Conservation (phyloP, 164 flowering plant genomes). For the Vitis amurensis region DNA sequence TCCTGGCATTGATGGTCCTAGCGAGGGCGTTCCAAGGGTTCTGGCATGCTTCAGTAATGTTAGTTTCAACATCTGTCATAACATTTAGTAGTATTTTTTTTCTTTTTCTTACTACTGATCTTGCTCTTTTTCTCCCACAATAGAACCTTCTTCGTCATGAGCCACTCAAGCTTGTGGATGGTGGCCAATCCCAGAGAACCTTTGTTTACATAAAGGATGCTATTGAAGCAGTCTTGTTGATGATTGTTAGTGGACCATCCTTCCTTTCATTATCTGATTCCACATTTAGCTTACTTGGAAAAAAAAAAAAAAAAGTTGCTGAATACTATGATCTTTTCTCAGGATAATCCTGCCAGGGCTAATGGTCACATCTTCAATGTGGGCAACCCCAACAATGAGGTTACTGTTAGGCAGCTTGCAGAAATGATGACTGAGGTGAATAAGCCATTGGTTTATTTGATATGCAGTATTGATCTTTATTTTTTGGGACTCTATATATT, state of each 20-base stretch:
- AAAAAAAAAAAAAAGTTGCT: not conserved
- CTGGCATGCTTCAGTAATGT: constrained; percentile 92
- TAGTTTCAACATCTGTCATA: constrained; percentile 15
- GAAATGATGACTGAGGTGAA: constrained; percentile 89
- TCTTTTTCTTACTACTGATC: not conserved
- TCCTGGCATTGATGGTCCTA: constrained; percentile 91
- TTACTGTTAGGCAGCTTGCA: constrained; percentile 90
- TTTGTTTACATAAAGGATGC: constrained; percentile 71
- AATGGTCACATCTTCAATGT: constrained; percentile 90
- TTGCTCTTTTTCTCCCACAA: constrained; percentile 1
- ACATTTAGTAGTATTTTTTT: not conserved
- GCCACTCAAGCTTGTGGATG: constrained; percentile 74
- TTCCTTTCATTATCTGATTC: not conserved
- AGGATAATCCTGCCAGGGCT: constrained; percentile 90
- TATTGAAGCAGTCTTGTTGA: constrained; percentile 67
- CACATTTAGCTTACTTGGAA: not conserved
- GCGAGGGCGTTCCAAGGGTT: constrained; percentile 89
- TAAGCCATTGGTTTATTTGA: not conserved
- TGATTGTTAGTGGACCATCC: constrained; percentile 46
- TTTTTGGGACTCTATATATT: not conserved
- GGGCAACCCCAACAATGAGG: constrained; percentile 92
- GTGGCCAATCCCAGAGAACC: constrained; percentile 68
- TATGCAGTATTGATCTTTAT: not conserved
- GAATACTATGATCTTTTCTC: constrained; percentile 9
- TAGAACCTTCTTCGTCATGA: constrained; percentile 59